Evolutionary conservation across 495 filamentous ascomycete genomes (phyloP).

Genomic region (Neurospora discreta): DNA sequence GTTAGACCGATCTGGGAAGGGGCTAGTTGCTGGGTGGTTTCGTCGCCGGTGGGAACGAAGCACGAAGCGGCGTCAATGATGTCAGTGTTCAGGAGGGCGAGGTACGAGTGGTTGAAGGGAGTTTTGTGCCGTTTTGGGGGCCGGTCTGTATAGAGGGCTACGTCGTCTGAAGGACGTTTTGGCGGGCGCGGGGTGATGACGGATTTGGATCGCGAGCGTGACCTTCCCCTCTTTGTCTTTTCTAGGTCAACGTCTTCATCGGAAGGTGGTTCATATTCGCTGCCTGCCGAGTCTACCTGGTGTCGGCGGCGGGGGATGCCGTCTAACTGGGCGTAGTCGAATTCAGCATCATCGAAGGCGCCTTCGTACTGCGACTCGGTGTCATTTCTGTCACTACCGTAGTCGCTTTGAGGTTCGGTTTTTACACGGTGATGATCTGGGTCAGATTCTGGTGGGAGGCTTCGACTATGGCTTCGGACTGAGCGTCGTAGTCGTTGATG

Average conservation of each 20-base stretch:
- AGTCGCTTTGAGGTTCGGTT: background rate
- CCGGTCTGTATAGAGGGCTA: too few relatives aligned
- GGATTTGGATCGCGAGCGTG: background rate
- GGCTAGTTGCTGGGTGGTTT: conserved; percentile 1
- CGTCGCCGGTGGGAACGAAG: conserved; percentile 10
- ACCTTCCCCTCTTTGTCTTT: background rate
- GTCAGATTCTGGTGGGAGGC: background rate
- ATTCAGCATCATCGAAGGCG: background rate
- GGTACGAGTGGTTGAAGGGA: conserved; percentile 44
- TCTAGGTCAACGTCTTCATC: background rate
- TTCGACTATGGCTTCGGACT: background rate
- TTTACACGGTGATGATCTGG: background rate
- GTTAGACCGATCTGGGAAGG: conserved; percentile 54
- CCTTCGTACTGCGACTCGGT: background rate
- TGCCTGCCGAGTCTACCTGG: background rate
- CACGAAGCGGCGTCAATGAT: conserved; percentile 31
- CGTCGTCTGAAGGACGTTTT: background rate
- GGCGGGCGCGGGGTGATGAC: background rate
- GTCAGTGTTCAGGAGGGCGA: conserved; percentile 46
- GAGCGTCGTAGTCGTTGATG: background rate
- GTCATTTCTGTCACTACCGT: background rate
- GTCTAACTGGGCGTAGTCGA: background rate
- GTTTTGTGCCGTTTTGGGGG: conserved; percentile 19
- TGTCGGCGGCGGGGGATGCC: background rate
- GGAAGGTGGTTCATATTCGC: background rate